Base-by-base conservation (phyloP, 1,139 yeast species). In the Williopsis jadinii region DNA sequence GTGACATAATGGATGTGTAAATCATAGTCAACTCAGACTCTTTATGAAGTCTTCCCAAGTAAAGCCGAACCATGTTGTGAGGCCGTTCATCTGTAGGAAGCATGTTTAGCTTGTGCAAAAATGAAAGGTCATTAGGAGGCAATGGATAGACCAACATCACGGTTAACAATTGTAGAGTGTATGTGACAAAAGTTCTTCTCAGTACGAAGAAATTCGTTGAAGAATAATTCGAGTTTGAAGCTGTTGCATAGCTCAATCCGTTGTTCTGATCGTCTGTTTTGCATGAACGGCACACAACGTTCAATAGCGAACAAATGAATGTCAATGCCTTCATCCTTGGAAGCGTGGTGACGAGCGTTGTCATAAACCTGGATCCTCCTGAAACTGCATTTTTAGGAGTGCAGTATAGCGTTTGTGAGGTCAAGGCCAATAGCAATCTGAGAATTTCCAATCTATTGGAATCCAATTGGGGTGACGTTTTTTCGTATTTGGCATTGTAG, bases 371-470 rank as follows among this genome's bases (percentile, higher is more conserved):
- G 24, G 82, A 78, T 2, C 90, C 90, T 3, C 58, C 52, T 0
- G 67, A 48, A 0, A 76, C 73, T 9, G 77, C 58, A 30, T 59
- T 58, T n/a, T 71, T 56, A 1, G 79, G 70, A 1, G 64, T 52
- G 3, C 58, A 60, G 56, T 86, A 88, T 38, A 88, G 59, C 10
- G 81, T 69, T 38, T 71, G 73, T 0, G 95, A 83, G 24, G 76
- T 68, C n/a, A 90, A 61, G 0, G 82, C 69, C 8, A 84, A 53
- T 10, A 90, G 45, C 11, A 87, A 63, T 41, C 83, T 68, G 34
- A 92, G 54, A 2, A 85, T 65, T 50, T 85, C 95, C 5, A 79
- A 60, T 50, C 95, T 70, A 57, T 84, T 79, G 28, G 79, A 62
- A 48, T 85, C 94, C 34, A 77, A 54, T 9, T 71, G 67, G 5